phyloP scores from a whole-genome alignment of 805 yeast species.

The Cyberlindnera mycetangii region DNA sequence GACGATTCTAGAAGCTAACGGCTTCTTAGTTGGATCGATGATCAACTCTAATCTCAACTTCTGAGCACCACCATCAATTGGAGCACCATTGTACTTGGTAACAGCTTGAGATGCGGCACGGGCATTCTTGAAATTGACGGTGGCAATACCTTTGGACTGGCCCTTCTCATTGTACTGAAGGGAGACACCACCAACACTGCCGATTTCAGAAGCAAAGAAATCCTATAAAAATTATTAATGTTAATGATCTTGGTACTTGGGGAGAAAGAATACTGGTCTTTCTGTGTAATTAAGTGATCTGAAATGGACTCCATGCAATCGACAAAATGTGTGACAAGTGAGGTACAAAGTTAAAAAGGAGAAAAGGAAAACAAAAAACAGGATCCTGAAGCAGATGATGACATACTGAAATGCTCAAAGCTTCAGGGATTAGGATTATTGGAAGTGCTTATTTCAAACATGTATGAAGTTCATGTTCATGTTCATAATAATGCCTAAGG shows the following conservation, averaged over 20 bases:
- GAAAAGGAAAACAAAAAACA: background rate
- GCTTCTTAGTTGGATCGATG: conserved; percentile 77
- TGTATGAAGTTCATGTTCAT: too few relatives aligned
- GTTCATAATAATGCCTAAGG: too few relatives aligned
- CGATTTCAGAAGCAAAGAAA: conserved; percentile 83
- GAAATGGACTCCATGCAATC: background rate
- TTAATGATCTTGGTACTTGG: background rate
- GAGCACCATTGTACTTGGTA: conserved; percentile 84
- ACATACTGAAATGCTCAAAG: too few relatives aligned
- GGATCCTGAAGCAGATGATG: too few relatives aligned
- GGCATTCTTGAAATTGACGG: conserved; percentile 67
- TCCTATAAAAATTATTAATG: conserved; percentile 47
- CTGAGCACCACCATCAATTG: conserved; percentile 83
- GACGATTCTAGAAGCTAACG: conserved; percentile 70
- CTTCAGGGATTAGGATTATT: too few relatives aligned
- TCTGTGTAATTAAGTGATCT: too few relatives aligned
- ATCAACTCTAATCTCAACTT: conserved; percentile 78
- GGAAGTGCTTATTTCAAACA: too few relatives aligned
- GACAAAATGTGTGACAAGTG: background rate
- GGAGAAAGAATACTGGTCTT: too few relatives aligned
- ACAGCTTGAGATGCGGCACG: conserved; percentile 77
- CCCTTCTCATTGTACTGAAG: conserved; percentile 86
- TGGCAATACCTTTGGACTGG: conserved; percentile 87
- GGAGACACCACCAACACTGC: conserved; percentile 71
- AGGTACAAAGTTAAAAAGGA: background rate